These are phyloP conservation scores for Paraurostyla sp. DNA, from an alignment of 73 alveolate species.

Conservation along the genomic window DNA sequence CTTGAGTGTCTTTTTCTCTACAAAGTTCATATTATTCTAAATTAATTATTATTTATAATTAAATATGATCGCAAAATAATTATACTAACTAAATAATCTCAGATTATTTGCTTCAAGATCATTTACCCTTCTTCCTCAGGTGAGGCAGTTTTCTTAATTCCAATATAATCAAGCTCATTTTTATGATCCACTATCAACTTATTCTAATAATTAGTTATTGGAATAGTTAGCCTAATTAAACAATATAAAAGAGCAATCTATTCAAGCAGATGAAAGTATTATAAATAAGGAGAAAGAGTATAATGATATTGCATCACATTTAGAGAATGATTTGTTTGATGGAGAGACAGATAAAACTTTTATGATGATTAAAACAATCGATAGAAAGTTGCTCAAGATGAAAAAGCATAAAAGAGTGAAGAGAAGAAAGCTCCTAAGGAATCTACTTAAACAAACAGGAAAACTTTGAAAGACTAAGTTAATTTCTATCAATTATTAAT, in stretches of 20 bases:
- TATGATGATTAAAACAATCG: constrained; percentile 14
- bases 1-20: constrained; percentile 43
- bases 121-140: too few species aligned
- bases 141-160: neutral
- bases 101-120: neutral
- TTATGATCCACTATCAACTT: neutral
- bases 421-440: constrained; percentile 44
- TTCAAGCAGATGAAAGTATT: too few species aligned
- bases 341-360: neutral
- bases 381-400: constrained; percentile 11
- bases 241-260: neutral
- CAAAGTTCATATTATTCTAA: constrained; percentile 10
- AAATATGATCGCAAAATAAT: neutral
- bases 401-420: constrained; percentile 44
- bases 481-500: neutral
- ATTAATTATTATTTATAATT: neutral
- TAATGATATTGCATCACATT: neutral
- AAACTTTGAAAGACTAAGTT: neutral
- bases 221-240: neutral
- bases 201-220: neutral
- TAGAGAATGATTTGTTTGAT: neutral
- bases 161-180: neutral
- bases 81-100: neutral
- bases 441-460: constrained; percentile 21
- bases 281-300: neutral